Evolutionary conservation across 352 stramenopile genomes (phyloP).

Genomic region (Pythium phragmiticola): DNA sequence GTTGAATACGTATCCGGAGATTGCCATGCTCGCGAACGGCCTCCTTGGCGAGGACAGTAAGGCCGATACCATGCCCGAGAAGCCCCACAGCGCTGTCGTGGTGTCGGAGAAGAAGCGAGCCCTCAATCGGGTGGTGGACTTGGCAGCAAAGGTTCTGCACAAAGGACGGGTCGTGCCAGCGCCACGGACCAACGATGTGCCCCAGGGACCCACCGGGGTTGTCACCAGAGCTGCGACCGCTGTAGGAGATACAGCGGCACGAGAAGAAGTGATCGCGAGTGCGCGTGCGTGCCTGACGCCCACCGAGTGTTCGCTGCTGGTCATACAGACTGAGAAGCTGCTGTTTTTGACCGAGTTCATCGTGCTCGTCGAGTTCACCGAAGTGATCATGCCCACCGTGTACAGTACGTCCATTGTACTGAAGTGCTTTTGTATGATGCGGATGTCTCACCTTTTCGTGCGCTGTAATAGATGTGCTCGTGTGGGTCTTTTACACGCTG

Average conservation of each 20-base stretch:
- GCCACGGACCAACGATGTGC: neutral
- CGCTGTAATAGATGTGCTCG: slow-evolving; percentile 5
- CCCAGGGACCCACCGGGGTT: too few relatives aligned
- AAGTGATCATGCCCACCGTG: slow-evolving; percentile 33
- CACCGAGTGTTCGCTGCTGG: neutral
- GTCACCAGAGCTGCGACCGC: neutral
- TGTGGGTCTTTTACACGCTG: slow-evolving; percentile 26
- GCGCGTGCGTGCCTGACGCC: neutral
- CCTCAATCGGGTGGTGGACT: neutral
- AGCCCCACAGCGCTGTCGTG: neutral
- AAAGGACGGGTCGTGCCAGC: neutral
- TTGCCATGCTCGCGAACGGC: neutral
- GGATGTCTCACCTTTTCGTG: too few relatives aligned
- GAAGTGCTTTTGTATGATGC: too few relatives aligned
- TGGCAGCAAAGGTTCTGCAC: neutral
- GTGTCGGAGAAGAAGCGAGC: neutral
- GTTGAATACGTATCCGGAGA: neutral
- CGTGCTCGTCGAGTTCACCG: slow-evolving; percentile 39
- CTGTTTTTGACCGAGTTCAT: slow-evolving; percentile 39
- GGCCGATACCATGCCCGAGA: neutral
- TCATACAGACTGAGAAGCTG: slow-evolving; percentile 20
- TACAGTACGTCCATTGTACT: slow-evolving; percentile 23
- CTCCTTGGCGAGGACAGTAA: neutral
- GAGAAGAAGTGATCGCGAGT: neutral
- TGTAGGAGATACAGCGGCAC: neutral